phyloP scores from a whole-genome alignment of 805 yeast species.

The Komagataella mondaviorum region DNA sequence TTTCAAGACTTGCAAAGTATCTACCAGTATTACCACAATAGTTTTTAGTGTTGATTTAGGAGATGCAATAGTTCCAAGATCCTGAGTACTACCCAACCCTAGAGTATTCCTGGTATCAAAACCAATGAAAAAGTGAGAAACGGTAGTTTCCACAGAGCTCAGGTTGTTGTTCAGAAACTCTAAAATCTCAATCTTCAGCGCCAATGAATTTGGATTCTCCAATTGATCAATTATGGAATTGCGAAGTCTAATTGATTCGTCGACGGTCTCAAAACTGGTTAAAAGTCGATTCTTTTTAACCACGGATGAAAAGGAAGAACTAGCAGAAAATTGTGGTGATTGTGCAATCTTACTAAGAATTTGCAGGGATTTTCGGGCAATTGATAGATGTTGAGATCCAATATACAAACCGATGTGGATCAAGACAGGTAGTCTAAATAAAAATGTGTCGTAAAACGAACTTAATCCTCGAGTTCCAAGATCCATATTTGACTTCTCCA shows the following conservation, averaged over 20 bases:
- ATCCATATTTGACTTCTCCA: conserved; percentile 25
- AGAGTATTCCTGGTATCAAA: conserved; percentile 35
- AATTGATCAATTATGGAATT: conserved; percentile 61
- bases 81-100: conserved; percentile 27
- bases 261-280: conserved; percentile 59
- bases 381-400: conserved; percentile 34
- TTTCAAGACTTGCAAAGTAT: conserved; percentile 29
- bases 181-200: conserved; percentile 43
- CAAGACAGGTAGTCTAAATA: conserved; percentile 57
- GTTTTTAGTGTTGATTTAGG: conserved; percentile 42
- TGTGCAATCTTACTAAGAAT: conserved; percentile 37
- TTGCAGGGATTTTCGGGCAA: conserved; percentile 40
- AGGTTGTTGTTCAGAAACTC: conserved; percentile 42
- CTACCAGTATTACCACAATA: conserved; percentile 33
- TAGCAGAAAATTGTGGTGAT: conserved; percentile 29
- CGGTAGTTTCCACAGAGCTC: conserved; percentile 25
- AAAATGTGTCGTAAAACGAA: conserved; percentile 58
- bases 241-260: conserved; percentile 65
- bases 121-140: conserved; percentile 72
- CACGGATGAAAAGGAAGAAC: conserved; percentile 10
- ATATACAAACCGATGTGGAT: conserved; percentile 67
- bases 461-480: conserved; percentile 47
- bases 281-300: conserved; percentile 47
- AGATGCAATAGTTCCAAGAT: conserved; percentile 38
- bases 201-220: conserved; percentile 28